Evolutionary conservation across 208 protist species (phyloP).

Genomic region (Leishmania major): DNA sequence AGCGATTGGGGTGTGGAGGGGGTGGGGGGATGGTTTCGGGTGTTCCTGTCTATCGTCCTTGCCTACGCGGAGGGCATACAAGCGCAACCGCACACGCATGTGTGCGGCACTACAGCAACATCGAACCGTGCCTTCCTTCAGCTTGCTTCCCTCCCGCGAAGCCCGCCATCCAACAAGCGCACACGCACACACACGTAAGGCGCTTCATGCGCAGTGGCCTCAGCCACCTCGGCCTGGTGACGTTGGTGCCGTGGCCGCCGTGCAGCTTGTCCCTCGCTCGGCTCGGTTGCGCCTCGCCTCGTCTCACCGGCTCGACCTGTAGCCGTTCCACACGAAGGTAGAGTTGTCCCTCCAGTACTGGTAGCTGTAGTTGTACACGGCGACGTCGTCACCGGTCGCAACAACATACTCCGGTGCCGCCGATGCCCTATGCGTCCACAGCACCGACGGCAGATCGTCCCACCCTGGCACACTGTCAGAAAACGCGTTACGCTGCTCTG

Average conservation of each 20-base stretch:
- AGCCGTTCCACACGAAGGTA: neutral
- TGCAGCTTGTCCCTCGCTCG: neutral
- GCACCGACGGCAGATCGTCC: neutral
- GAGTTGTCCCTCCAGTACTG: slow-evolving; percentile 5
- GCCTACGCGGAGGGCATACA: no score
- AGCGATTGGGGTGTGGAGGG: no score
- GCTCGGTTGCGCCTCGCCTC: no score
- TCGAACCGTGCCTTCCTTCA: neutral
- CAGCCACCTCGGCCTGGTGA: no score
- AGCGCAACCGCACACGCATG: no score
- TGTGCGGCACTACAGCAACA: neutral
- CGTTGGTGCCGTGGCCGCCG: neutral
- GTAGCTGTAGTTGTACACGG: slow-evolving; percentile 13
- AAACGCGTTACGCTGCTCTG: neutral
- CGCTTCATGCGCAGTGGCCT: neutral
- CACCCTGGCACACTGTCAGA: neutral
- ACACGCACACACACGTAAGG: neutral
- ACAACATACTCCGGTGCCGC: neutral
- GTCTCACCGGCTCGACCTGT: neutral
- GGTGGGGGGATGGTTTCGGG: no score
- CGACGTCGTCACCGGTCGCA: neutral
- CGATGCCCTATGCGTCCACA: neutral
- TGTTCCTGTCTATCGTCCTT: no score
- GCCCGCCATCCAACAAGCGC: neutral
- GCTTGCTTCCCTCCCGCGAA: neutral